These are phyloP conservation scores for Hypoxylon lienhwacheense DNA, from an alignment of 495 filamentous ascomycete genomes.

Conservation along the genomic window DNA sequence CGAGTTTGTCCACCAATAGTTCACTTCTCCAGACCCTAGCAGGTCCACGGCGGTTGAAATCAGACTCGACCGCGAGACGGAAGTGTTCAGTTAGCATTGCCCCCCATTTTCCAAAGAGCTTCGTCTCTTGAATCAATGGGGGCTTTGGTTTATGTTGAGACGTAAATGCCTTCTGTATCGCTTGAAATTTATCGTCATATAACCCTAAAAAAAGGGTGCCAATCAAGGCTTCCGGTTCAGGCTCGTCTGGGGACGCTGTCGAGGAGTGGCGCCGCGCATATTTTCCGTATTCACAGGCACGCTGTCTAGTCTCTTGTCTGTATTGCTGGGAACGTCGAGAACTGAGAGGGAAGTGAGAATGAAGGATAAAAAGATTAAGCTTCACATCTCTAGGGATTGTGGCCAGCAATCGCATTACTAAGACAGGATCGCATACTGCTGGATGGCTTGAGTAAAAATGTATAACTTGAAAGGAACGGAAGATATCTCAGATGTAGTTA, in stretches of 20 bases:
- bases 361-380: conserved; percentile 26
- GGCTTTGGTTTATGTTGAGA: conserved; percentile 1
- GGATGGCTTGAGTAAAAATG: not conserved
- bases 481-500: not conserved
- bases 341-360: conserved; percentile 6
- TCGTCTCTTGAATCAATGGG: conserved; percentile 24
- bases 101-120: conserved; percentile 30
- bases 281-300: not conserved
- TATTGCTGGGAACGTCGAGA: conserved; percentile 7
- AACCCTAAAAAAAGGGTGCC: conserved; percentile 4
- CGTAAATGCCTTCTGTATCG: not conserved
- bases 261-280: conserved; percentile 8
- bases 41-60: conserved; percentile 44
- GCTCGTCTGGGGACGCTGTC: not conserved
- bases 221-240: conserved; percentile 1
- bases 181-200: not conserved
- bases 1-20: conserved; percentile 58
- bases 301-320: not conserved
- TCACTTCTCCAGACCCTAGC: conserved; percentile 37
- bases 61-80: conserved; percentile 51
- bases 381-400: conserved; percentile 35
- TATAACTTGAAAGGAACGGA: not conserved
- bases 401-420: conserved; percentile 41
- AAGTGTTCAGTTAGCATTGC: conserved; percentile 31
- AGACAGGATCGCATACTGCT: conserved; percentile 27